Percentiles rank a stretch among this genome's conserved stretches.
Evolutionary conservation across 345 rosid species (phyloP).

Genomic region (Linum lewisii): DNA sequence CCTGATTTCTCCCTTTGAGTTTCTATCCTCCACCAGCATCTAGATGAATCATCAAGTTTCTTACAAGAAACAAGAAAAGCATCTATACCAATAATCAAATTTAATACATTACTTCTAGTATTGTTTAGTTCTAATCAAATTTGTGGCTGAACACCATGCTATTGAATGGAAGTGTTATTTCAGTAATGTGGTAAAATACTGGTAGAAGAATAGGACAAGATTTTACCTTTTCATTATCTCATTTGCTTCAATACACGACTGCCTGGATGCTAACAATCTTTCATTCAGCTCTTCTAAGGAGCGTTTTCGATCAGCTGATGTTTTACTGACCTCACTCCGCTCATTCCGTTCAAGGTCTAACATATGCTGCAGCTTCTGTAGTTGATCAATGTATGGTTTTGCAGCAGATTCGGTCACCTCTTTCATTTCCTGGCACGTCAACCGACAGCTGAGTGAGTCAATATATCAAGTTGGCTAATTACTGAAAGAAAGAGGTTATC

Average conservation of each 20-base stretch:
- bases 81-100: too few relatives aligned
- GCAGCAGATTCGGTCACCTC: conserved; percentile 53
- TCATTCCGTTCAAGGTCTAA: conserved; percentile 53
- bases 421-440: conserved; percentile 55
- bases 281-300: conserved; percentile 66
- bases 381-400: conserved; percentile 39
- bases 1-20: neutral
- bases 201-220: neutral
- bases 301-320: conserved; percentile 71
- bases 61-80: too few relatives aligned
- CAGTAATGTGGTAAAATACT: neutral
- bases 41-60: too few relatives aligned
- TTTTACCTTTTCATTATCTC: conserved; percentile 66
- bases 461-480: neutral
- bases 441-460: neutral
- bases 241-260: conserved; percentile 81
- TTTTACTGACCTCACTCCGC: conserved; percentile 42
- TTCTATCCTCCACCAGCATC: too few relatives aligned
- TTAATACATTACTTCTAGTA: neutral
- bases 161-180: neutral
- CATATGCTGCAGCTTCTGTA: conserved; percentile 37
- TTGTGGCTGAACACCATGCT: neutral
- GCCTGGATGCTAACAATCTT: conserved; percentile 69
- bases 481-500: neutral
- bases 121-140: neutral